A percentile compares a stretch with the other conserved stretches of the same genome.
phyloP scores from a whole-genome alignment of 2,329 filamentous ascomycete species.

The Anthostomella pinea region DNA sequence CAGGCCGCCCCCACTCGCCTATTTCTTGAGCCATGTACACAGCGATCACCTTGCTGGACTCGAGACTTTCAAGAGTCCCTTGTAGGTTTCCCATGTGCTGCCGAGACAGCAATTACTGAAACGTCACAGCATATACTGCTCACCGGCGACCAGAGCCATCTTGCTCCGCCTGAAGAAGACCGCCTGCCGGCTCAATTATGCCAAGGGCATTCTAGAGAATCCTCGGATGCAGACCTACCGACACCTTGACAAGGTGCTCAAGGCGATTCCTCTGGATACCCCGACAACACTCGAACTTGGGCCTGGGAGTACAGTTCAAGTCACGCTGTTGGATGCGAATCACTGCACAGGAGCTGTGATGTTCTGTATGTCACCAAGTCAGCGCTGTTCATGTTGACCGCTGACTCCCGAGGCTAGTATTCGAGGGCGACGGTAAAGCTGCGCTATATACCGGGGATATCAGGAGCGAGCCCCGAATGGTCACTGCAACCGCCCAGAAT shows the following conservation, averaged over 20 bases:
- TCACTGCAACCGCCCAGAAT: slow-evolving; percentile 68
- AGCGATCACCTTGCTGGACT: slow-evolving; percentile 84
- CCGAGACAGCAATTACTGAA: not conserved
- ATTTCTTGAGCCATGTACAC: slow-evolving; percentile 89
- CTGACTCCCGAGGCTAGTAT: slow-evolving; percentile 44
- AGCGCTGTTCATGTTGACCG: not conserved
- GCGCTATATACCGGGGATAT: slow-evolving; percentile 89
- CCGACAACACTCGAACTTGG: slow-evolving; percentile 73
- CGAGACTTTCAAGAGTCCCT: slow-evolving; percentile 72
- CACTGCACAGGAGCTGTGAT: slow-evolving; percentile 89
- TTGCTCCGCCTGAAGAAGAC: slow-evolving; percentile 77
- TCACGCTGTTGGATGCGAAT: slow-evolving; percentile 87
- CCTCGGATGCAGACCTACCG: slow-evolving; percentile 68
- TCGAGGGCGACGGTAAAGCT: slow-evolving; percentile 70
- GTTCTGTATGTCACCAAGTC: slow-evolving; percentile 59
- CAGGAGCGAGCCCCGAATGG: slow-evolving; percentile 82
- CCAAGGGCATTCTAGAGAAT: slow-evolving; percentile 72
- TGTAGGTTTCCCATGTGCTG: slow-evolving; percentile 43
- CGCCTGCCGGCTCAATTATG: slow-evolving; percentile 77
- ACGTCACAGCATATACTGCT: slow-evolving; percentile 71
- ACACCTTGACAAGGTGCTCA: slow-evolving; percentile 69
- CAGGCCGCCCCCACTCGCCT: slow-evolving; percentile 66
- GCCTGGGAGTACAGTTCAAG: slow-evolving; percentile 66
- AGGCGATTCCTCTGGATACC: slow-evolving; percentile 77
- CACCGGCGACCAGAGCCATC: slow-evolving; percentile 76